phyloP scores from a whole-genome alignment of 805 yeast species.

The Lipomyces mesembrius region DNA sequence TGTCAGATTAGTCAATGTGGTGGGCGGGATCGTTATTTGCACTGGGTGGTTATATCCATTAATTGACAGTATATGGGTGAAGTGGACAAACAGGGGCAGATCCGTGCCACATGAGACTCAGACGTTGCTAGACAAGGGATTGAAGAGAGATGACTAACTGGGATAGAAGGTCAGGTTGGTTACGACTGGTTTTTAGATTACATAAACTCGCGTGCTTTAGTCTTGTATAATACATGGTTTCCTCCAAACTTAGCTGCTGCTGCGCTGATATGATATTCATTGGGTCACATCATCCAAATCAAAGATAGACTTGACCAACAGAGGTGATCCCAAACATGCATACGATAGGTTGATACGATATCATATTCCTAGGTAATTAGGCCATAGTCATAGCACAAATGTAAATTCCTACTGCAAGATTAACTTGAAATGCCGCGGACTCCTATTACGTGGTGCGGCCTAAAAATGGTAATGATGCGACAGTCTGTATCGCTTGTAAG shows the following conservation, averaged over 20 bases:
- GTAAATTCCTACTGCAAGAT: too few species aligned
- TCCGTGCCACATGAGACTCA: conserved; percentile 22
- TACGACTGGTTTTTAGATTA: neutral
- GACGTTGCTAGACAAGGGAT: conserved; percentile 30
- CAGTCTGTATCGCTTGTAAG: neutral
- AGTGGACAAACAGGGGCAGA: conserved; percentile 23
- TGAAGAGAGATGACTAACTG: conserved; percentile 24
- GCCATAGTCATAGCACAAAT: too few species aligned
- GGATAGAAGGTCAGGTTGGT: neutral
- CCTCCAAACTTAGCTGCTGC: too few species aligned
- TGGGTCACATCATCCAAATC: too few species aligned
- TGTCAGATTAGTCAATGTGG: conserved; percentile 74
- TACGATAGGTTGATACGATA: too few species aligned
- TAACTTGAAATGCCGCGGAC: too few species aligned
- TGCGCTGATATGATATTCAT: too few species aligned
- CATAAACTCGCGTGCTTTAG: neutral
- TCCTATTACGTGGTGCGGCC: neutral
- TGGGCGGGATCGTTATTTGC: conserved; percentile 75
- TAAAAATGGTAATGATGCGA: too few species aligned
- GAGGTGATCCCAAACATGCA: too few species aligned
- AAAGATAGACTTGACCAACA: too few species aligned
- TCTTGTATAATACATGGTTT: neutral
- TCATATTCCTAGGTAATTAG: too few species aligned
- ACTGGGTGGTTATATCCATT: conserved; percentile 33
- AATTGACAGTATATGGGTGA: conserved; percentile 21